Evolutionary conservation across 1,284 basidiomycete species (phyloP).

Genomic region (Abortiporus biennis): DNA sequence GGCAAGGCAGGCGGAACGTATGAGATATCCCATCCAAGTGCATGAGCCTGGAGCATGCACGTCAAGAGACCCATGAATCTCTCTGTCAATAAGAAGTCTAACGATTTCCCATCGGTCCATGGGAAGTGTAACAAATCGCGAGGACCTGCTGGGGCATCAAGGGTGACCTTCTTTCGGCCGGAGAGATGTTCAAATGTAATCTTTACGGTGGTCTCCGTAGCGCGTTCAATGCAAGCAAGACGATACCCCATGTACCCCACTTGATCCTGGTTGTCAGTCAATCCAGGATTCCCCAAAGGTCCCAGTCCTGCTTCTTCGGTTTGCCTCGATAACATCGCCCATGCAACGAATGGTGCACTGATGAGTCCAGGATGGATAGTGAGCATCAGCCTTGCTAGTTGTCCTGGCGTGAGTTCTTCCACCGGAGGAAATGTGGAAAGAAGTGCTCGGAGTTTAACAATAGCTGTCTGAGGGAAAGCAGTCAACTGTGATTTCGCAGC

Average conservation of each 20-base stretch:
- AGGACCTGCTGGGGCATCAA: conserved; percentile 44
- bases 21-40: conserved; percentile 29
- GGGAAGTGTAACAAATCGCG: conserved; percentile 21
- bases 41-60: conserved; percentile 29
- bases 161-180: conserved; percentile 21
- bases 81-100: conserved; percentile 23
- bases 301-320: conserved; percentile 48
- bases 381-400: conserved; percentile 47
- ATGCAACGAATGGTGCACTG: conserved; percentile 50
- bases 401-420: conserved; percentile 30
- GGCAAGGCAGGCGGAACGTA: conserved; percentile 28
- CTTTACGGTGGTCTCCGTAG: conserved; percentile 31
- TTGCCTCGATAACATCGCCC: conserved; percentile 52
- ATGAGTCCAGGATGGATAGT: conserved; percentile 50
- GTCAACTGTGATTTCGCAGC: conserved; percentile 46
- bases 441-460: conserved; percentile 43
- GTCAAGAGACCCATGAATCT: conserved; percentile 30
- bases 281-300: conserved; percentile 42
- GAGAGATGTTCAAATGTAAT: conserved; percentile 35
- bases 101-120: conserved; percentile 14
- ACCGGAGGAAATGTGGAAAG: conserved; percentile 44
- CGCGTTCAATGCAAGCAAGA: conserved; percentile 33
- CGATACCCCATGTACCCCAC: conserved; percentile 50
- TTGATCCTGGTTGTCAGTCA: conserved; percentile 30
- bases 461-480: conserved; percentile 58